Conservation (phyloP, 148 eudicot species). For the Cornus florida region DNA sequence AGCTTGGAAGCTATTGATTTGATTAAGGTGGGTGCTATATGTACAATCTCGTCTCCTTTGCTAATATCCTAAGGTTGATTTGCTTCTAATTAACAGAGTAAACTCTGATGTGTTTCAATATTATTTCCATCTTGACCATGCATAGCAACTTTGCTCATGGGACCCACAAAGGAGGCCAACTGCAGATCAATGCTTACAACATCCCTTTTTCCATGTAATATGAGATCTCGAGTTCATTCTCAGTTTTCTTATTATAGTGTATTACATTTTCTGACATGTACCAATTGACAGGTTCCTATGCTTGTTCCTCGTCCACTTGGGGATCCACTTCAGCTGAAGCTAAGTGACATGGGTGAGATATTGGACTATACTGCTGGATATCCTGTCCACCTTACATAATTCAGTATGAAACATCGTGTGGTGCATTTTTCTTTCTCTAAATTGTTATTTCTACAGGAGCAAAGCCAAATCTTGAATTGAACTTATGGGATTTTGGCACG, state of each 20-base stretch:
- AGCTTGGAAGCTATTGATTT: conserved; percentile 86
- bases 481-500: conserved; percentile 78
- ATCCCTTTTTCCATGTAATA: conserved; percentile 84
- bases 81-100: background rate
- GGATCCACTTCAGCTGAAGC: conserved; percentile 54
- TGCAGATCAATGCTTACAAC: conserved; percentile 76
- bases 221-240: conserved; percentile 13
- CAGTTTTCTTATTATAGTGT: conserved; percentile 7
- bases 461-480: conserved; percentile 86
- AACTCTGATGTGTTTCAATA: background rate
- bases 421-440: background rate
- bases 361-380: background rate
- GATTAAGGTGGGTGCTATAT: conserved; percentile 58
- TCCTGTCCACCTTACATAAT: conserved; percentile 1
- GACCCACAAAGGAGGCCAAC: conserved; percentile 89
- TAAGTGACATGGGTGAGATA: conserved; percentile 46
- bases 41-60: background rate
- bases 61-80: background rate
- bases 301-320: conserved; percentile 61
- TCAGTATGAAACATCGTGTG: background rate
- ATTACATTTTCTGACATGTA: conserved; percentile 25
- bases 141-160: conserved; percentile 87
- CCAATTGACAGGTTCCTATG: conserved; percentile 43
- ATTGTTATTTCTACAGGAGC: conserved; percentile 38
- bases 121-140: conserved; percentile 12